A percentile compares a stretch with the other conserved stretches of the same genome.
These are phyloP conservation scores for Ambrosia trifida DNA, from an alignment of 129 eudicot genomes.

Conservation along the genomic window DNA sequence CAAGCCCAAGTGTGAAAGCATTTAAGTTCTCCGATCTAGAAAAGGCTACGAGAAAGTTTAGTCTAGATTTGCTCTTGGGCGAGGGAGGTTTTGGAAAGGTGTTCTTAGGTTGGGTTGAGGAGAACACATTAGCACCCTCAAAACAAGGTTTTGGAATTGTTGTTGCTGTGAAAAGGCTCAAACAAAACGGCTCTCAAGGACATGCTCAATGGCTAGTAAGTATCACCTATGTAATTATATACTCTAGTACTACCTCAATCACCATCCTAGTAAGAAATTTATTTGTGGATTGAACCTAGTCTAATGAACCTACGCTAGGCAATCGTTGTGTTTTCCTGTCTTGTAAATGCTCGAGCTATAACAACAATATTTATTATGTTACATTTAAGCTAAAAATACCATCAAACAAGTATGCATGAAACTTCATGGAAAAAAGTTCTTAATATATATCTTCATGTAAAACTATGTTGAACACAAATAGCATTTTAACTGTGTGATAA, in stretches of 20 bases:
- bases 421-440: too few species aligned
- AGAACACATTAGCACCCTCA: slow-evolving; percentile 28
- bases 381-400: too few species aligned
- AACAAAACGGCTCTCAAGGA: not conserved
- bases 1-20: slow-evolving; percentile 16
- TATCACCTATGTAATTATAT: not conserved
- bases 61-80: slow-evolving; percentile 25
- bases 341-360: too few species aligned
- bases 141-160: slow-evolving; percentile 31
- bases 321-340: too few species aligned
- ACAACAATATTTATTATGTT: too few species aligned
- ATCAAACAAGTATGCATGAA: too few species aligned
- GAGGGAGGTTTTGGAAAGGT: slow-evolving; percentile 30
- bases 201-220: slow-evolving; percentile 29
- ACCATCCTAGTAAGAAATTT: not conserved
- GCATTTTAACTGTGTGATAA: too few species aligned
- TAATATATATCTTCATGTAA: too few species aligned
- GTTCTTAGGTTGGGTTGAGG: slow-evolving; percentile 37
- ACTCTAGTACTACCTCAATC: not conserved
- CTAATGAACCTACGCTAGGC: too few species aligned
- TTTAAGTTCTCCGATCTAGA: slow-evolving; percentile 27
- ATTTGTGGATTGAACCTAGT: not conserved
- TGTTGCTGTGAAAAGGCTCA: slow-evolving; percentile 39
- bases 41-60: slow-evolving; percentile 30
- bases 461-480: too few species aligned